Conservation (phyloP, 78 protist genomes). For the Dictyostelium firmibasis region DNA sequence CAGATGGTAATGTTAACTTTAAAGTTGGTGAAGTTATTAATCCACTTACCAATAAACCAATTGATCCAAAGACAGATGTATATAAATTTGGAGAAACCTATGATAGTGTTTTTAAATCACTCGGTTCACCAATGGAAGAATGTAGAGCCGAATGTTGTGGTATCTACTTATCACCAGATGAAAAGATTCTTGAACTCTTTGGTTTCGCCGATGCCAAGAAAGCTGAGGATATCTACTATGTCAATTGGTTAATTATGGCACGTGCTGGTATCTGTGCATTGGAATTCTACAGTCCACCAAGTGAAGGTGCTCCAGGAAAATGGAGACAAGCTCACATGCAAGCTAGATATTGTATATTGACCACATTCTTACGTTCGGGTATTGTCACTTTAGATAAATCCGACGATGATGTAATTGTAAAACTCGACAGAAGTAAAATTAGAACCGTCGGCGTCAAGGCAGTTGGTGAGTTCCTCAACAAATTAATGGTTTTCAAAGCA, state of each 20-base stretch:
- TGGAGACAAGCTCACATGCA: conserved; percentile 90
- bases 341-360: conserved; percentile 84
- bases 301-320: neutral
- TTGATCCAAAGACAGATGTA: conserved; percentile 36
- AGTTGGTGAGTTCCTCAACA: conserved; percentile 60
- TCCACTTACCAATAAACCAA: conserved; percentile 64
- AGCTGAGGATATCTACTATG: conserved; percentile 55
- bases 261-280: conserved; percentile 85
- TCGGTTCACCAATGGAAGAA: conserved; percentile 80
- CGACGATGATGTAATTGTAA: conserved; percentile 36
- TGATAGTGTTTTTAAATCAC: conserved; percentile 63
- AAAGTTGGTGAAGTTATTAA: conserved; percentile 21
- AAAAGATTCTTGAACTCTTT: conserved; percentile 69
- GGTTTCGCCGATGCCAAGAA: conserved; percentile 42
- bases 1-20: conserved; percentile 52
- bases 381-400: conserved; percentile 18
- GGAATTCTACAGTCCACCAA: conserved; percentile 86
- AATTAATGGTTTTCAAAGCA: conserved; percentile 36
- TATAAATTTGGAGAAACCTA: conserved; percentile 86
- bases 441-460: conserved; percentile 70
- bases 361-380: conserved; percentile 75
- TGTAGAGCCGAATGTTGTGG: conserved; percentile 90
- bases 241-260: conserved; percentile 92
- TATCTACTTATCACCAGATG: conserved; percentile 50
- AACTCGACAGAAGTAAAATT: conserved; percentile 78